A percentile compares a stretch with the other conserved stretches of the same genome.
Evolutionary conservation across 108 stramenopile species (phyloP).

Genomic region (Nitzschia palea): DNA sequence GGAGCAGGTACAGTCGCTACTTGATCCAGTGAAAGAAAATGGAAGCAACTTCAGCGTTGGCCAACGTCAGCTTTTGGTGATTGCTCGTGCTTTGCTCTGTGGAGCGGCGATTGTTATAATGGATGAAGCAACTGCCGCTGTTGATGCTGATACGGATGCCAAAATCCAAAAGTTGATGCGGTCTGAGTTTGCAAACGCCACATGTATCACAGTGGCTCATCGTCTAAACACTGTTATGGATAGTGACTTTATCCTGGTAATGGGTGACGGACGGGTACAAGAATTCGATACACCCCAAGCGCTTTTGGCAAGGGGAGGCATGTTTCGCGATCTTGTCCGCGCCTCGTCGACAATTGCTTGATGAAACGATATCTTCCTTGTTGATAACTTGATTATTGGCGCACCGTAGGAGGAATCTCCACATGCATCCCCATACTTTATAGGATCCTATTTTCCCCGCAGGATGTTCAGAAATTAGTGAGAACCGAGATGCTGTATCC

Average conservation of each 20-base stretch:
- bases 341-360: slow-evolving; percentile 5
- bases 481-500: too few species aligned
- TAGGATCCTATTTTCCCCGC: too few species aligned
- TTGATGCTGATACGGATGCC: slow-evolving; percentile 92
- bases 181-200: slow-evolving; percentile 64
- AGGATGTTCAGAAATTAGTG: too few species aligned
- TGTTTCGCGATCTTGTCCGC: slow-evolving; percentile 73
- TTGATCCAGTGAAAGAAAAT: slow-evolving; percentile 76
- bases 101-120: slow-evolving; percentile 79
- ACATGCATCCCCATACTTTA: too few species aligned
- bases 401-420: too few species aligned
- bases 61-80: slow-evolving; percentile 94
- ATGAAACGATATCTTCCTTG: too few species aligned
- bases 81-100: slow-evolving; percentile 90
- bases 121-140: slow-evolving; percentile 93
- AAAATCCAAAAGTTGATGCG: slow-evolving; percentile 86
- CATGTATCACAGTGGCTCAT: slow-evolving; percentile 92
- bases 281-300: slow-evolving; percentile 77
- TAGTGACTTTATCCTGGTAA: slow-evolving; percentile 89
- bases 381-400: too few species aligned
- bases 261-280: slow-evolving; percentile 86
- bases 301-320: slow-evolving; percentile 61
- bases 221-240: slow-evolving; percentile 96
- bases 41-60: slow-evolving; percentile 94
- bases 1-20: slow-evolving; percentile 54